Evolutionary conservation across 2,329 filamentous ascomycete species (phyloP), one percentile per base, ranked within the genome.

Genomic region (Paecilomyces sp.): DNA sequence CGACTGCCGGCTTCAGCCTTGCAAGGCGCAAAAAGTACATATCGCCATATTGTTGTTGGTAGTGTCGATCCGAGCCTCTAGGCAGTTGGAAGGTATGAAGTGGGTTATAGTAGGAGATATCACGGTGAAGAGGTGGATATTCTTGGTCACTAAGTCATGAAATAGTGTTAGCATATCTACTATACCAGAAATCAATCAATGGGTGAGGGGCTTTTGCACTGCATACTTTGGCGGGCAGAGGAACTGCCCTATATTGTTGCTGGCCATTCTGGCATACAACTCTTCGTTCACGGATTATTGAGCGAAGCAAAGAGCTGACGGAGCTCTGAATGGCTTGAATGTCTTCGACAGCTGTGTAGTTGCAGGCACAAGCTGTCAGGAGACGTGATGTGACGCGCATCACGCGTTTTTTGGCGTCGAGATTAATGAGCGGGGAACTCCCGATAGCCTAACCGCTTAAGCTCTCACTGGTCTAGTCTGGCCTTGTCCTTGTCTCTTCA

Each of bases 11-110:
- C 76, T 93, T 97, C 73, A 99, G 85, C 75, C 90, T 89, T 41
- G 91, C 86, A 25, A 99, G 83, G 12, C 94, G 89, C 67, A 97
- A 74, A 72, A 97, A 99, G 81, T 99, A 99, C 85, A 97, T 93
- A 75, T 99, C 94, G 63, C 89, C 91, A 83, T 90, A 99, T 77
- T 99, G 94, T 74, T 97, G 94, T 73, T 92, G 83, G 74, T 97
- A 99, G 58, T 92, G 88, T 62, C 82, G 80, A 36, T 80, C 76
- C 51, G 80, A 75, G 28, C 83, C 83, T 63, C 80, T 88, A 25
- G 89, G 83, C 9, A 97, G 84, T 55, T 79, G 79, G 74, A 92
- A 97, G 7, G 87, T 89, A 58, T 86, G 78, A 30, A 95, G 81
- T 0, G 93, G 87, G 59, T 85, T 88, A 79, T 97, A 97, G 58